These are phyloP conservation scores for Arbutus unedo DNA, from an alignment of 148 eudicot species.

Conservation along the genomic window DNA sequence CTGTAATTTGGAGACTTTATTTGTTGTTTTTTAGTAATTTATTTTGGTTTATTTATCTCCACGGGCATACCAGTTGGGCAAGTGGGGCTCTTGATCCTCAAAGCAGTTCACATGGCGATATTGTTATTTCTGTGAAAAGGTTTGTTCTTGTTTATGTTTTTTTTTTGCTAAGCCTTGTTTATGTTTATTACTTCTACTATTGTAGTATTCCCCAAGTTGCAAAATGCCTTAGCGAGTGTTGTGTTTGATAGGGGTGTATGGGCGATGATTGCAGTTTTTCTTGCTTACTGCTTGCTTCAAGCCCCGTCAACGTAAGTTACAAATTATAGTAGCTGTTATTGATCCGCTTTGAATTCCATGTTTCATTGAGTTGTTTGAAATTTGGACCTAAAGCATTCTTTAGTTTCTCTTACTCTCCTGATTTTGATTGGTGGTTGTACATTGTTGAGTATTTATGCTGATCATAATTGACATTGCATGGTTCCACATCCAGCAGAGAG, in stretches of 20 bases:
- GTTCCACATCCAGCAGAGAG: not conserved
- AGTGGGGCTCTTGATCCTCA: conserved; percentile 97
- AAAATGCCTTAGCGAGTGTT: not conserved
- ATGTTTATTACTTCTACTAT: not conserved
- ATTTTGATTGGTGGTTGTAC: not conserved
- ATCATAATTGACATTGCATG: not conserved
- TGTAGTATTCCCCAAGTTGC: not conserved
- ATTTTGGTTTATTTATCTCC: not conserved
- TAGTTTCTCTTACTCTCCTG: not conserved
- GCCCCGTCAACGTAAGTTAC: conserved; percentile 95
- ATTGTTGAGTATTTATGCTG: not conserved
- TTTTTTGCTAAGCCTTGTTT: not conserved
- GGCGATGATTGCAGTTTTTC: conserved; percentile 97
- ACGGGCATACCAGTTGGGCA: conserved; percentile 59
- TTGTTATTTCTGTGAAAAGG: conserved; percentile 85
- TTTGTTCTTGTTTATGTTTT: conserved; percentile 20
- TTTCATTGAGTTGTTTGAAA: not conserved
- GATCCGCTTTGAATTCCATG: not conserved
- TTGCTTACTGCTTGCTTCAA: conserved; percentile 90
- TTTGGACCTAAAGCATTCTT: not conserved
- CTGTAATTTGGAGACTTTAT: not conserved
- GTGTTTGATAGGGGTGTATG: conserved; percentile 75
- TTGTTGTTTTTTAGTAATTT: conserved; percentile 1
- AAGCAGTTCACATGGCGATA: conserved; percentile 55
- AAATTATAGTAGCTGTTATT: not conserved